phyloP scores from a whole-genome alignment of 768 basidiomycete genomes.

The Sporobolomyces phaffii region DNA sequence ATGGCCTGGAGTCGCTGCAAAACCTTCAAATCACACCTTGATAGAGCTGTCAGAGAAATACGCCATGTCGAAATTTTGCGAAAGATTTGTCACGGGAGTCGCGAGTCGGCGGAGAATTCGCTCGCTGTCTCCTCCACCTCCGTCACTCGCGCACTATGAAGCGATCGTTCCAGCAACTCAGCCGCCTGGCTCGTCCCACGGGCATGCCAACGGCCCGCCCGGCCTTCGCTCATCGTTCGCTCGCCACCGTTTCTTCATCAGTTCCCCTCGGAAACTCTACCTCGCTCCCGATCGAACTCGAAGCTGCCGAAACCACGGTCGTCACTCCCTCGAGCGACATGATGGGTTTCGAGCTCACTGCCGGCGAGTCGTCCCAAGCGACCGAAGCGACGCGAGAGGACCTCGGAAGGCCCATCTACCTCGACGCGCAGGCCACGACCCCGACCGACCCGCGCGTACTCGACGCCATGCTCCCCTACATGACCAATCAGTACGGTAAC shows the following conservation, averaged over 20 bases:
- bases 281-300: conserved; percentile 15
- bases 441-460: conserved; percentile 94
- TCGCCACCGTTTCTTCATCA: conserved; percentile 26
- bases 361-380: conserved; percentile 55
- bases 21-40: too few relatives aligned
- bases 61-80: too few relatives aligned
- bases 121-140: neutral
- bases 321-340: conserved; percentile 53
- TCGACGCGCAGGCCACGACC: conserved; percentile 95
- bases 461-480: conserved; percentile 90
- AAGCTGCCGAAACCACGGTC: neutral
- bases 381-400: conserved; percentile 49
- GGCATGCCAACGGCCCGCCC: neutral
- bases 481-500: conserved; percentile 94
- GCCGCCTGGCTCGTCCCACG: conserved; percentile 10
- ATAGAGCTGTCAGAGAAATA: too few relatives aligned
- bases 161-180: conserved; percentile 11
- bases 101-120: neutral
- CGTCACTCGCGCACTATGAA: neutral
- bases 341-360: conserved; percentile 77
- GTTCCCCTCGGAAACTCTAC: conserved; percentile 24
- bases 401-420: conserved; percentile 70
- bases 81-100: neutral
- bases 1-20: too few relatives aligned
- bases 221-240: conserved; percentile 3